These are phyloP conservation scores for Pichia phayaonensis DNA, from an alignment of 805 yeast genomes.

Conservation along the genomic window DNA sequence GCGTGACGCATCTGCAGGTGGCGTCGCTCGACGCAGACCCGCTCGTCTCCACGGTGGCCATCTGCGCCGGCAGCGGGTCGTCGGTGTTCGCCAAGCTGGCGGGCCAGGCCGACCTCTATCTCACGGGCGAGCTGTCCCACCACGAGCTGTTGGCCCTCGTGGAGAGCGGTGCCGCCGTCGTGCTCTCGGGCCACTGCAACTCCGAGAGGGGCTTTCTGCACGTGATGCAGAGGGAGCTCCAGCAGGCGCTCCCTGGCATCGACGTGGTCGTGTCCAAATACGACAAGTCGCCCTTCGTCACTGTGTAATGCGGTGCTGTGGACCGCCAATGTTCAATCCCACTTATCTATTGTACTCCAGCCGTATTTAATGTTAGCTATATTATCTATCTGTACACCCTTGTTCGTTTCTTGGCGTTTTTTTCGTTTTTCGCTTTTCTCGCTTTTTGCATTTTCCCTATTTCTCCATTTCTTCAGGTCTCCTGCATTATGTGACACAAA, in stretches of 20 bases:
- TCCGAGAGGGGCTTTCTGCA: slow-evolving; percentile 82
- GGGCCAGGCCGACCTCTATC: slow-evolving; percentile 70
- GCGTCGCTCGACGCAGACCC: slow-evolving; percentile 51
- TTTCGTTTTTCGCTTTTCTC: too few relatives aligned
- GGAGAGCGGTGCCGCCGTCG: slow-evolving; percentile 65
- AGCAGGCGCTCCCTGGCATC: neutral
- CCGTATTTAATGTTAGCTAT: too few relatives aligned
- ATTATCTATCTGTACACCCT: too few relatives aligned
- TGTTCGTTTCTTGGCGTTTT: too few relatives aligned
- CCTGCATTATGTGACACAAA: too few relatives aligned
- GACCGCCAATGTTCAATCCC: too few relatives aligned
- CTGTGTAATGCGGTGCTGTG: neutral
- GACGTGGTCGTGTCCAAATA: neutral
- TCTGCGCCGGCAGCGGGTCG: slow-evolving; percentile 96
- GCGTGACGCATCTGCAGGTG: neutral
- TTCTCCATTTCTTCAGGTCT: too few relatives aligned
- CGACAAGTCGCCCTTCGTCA: neutral
- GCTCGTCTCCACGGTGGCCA: slow-evolving; percentile 40
- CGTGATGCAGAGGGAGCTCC: slow-evolving; percentile 31
- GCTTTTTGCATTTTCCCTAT: too few relatives aligned
- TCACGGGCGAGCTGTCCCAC: slow-evolving; percentile 92
- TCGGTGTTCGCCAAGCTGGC: slow-evolving; percentile 54
- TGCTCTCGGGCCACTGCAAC: slow-evolving; percentile 84
- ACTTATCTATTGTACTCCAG: too few relatives aligned
- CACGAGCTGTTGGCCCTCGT: slow-evolving; percentile 74